Evolutionary conservation across 106 monocot genomes (phyloP).

Genomic region (Posidonia australis): DNA sequence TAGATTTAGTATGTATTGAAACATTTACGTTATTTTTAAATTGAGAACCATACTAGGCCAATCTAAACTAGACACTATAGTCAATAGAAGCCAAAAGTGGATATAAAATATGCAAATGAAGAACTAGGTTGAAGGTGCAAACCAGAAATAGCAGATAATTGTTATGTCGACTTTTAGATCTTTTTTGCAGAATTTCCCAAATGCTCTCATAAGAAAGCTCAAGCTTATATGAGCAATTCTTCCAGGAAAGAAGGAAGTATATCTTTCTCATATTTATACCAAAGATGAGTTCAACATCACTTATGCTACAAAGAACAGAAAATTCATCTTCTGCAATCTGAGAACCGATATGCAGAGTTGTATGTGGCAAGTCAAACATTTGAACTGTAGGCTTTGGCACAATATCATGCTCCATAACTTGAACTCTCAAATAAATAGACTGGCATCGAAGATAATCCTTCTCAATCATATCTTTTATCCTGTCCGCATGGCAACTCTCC

Average conservation of each 20-base stretch:
- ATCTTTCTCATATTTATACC: constrained; percentile 60
- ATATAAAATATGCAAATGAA: not conserved
- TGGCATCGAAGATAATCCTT: not conserved
- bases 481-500: constrained; percentile 17
- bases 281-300: constrained; percentile 38
- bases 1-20: too few relatives aligned
- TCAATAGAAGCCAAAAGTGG: not conserved
- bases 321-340: constrained; percentile 25
- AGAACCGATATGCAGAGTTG: constrained; percentile 50
- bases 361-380: constrained; percentile 24
- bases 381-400: constrained; percentile 43
- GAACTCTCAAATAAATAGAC: constrained; percentile 15
- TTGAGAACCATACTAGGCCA: too few relatives aligned
- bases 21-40: too few relatives aligned
- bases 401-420: constrained; percentile 42
- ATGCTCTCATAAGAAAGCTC: constrained; percentile 76
- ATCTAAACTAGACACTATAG: too few relatives aligned
- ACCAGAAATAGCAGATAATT: constrained; percentile 67
- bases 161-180: constrained; percentile 9
- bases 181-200: constrained; percentile 68
- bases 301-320: constrained; percentile 36
- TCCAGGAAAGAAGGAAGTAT: constrained; percentile 27
- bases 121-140: not conserved
- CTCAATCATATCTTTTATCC: constrained; percentile 6
- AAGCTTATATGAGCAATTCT: constrained; percentile 38